Base-by-base conservation (phyloP, 331 rosid species). In the Spiraea crenata region DNA sequence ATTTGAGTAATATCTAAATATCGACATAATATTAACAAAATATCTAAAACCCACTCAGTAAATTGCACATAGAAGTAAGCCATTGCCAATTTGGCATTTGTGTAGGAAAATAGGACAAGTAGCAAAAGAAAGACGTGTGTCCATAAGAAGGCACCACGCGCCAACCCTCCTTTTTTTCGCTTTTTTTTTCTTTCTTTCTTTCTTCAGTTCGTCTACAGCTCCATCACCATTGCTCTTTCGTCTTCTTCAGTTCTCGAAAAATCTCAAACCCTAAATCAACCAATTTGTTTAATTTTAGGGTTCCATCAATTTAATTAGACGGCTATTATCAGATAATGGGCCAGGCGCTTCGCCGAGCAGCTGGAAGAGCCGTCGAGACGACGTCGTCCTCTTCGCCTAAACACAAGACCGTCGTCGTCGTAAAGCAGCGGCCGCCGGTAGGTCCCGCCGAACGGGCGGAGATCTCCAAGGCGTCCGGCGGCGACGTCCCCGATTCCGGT, bases 331-430 rank as follows among this genome's bases (percentile, higher is more conserved):
- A 5, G 20, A 54, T 3, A 65, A 95, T 91, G 98, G 99, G 96
- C 63, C 98, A 91, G 96, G 99, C 93, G 64, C 92, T 95, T 81
- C 99, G 98, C 79, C 93, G 96, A 81, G 99, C 96, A n/a, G 82
- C 96, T 70, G 96, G 93, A 39, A 89, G 89, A 83, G 74, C 87
- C 39, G 38, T 77, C 31, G 79, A 90, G 54, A 17, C 89, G 56
- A 49, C 88, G 63, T 51, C 92, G 49, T 65, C 81, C 39, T 52
- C 81, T 37, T 40, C 84, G 15, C 69, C 85, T 15, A 85, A 81
- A 12, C 73, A 86, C 3, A 86, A 84, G 71, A 71, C 17, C 80
- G 58, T 75, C 65, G 59, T 75, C 58, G 54, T 72, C 62, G 83
- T 85, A 80, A 77, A 75, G 68, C 83, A 71, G 15, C 87, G 84